Evolutionary conservation across 495 filamentous ascomycete species (phyloP).

Genomic region (Bacidia gigantensis): DNA sequence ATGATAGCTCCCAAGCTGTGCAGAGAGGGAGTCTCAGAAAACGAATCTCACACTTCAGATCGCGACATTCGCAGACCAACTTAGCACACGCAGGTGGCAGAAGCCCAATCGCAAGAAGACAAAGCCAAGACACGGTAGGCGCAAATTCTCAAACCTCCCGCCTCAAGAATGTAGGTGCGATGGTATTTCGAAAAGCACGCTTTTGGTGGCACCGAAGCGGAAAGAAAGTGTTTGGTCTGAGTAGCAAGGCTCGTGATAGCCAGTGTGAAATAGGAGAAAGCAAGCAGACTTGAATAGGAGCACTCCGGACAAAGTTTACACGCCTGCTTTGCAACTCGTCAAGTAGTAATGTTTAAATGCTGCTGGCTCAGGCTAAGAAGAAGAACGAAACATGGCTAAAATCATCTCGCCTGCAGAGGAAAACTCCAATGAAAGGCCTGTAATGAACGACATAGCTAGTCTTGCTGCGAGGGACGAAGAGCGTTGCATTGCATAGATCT

Average conservation of each 20-base stretch:
- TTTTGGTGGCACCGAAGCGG: slow-evolving; percentile 16
- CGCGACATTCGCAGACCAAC: slow-evolving; percentile 5
- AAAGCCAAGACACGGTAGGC: slow-evolving; percentile 7
- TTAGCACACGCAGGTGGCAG: slow-evolving; percentile 13
- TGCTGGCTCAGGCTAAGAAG: no score
- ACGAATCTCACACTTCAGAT: slow-evolving; percentile 17
- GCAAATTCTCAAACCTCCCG: slow-evolving; percentile 1
- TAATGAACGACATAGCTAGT: no score
- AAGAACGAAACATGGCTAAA: no score
- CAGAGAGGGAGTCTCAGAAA: slow-evolving; percentile 17
- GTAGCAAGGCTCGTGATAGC: slow-evolving; percentile 6
- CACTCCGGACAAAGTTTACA: no score
- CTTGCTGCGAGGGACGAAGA: no score
- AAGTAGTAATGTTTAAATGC: no score
- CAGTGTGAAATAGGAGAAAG: no score
- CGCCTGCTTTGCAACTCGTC: no score
- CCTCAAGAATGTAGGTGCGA: slow-evolving; percentile 1
- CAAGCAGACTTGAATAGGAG: no score
- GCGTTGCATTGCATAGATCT: no score
- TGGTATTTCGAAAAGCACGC: slow-evolving; percentile 11
- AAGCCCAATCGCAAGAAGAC: slow-evolving; percentile 14
- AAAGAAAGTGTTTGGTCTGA: slow-evolving; percentile 12
- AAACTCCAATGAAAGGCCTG: no score
- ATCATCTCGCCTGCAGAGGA: no score
- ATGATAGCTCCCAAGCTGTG: slow-evolving; percentile 19